These are phyloP conservation scores for Corinectria fuckeliana DNA, from an alignment of 2,329 filamentous ascomycete genomes.

Conservation along the genomic window DNA sequence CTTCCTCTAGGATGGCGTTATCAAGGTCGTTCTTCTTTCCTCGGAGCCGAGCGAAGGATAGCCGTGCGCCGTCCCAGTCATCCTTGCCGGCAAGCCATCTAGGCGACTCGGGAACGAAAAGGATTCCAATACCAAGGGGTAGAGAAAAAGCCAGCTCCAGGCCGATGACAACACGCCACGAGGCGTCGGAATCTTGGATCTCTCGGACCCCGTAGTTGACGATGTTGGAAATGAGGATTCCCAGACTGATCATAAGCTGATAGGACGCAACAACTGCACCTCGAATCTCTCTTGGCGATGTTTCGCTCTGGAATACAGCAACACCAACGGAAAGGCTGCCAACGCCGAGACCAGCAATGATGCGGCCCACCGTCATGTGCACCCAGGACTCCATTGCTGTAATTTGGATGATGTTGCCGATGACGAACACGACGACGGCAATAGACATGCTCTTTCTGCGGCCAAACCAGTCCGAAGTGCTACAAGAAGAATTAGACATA, in stretches of 20 bases:
- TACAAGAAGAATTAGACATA: conserved; percentile 13
- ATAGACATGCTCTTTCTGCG: conserved; percentile 60
- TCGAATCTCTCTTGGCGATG: conserved; percentile 66
- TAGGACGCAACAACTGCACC: conserved; percentile 70
- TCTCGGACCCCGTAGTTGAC: conserved; percentile 59
- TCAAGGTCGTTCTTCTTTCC: conserved; percentile 55
- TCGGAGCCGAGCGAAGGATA: conserved; percentile 59
- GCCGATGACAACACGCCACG: conserved; percentile 69
- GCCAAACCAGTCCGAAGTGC: conserved; percentile 61
- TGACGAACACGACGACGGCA: conserved; percentile 61
- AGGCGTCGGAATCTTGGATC: conserved; percentile 49
- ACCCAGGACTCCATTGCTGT: conserved; percentile 64
- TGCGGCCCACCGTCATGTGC: conserved; percentile 69
- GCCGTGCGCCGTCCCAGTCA: conserved; percentile 55
- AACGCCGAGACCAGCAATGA: conserved; percentile 71
- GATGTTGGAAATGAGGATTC: conserved; percentile 64
- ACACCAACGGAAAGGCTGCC: conserved; percentile 70
- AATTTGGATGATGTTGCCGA: conserved; percentile 71
- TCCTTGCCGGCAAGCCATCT: conserved; percentile 59
- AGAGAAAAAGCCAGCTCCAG: conserved; percentile 60
- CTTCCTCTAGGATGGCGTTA: conserved; percentile 54
- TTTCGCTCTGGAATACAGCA: conserved; percentile 72
- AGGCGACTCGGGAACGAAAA: conserved; percentile 63
- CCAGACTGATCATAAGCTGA: conserved; percentile 76
- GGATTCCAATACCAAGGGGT: conserved; percentile 59